Base-by-base conservation (phyloP, 306 rosid species). In the Castanea crenata region DNA sequence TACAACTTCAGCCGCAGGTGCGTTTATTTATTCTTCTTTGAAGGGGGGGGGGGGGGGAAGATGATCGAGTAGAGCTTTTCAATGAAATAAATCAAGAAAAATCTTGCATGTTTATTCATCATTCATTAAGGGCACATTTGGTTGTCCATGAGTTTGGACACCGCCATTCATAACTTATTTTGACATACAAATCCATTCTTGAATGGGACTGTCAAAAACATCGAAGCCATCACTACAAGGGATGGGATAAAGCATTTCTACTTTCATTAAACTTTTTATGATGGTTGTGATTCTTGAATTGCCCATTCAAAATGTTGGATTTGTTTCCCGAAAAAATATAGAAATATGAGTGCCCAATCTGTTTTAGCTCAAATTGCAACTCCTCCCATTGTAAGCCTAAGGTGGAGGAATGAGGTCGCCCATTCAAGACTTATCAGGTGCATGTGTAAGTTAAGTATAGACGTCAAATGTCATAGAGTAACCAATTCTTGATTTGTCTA, bases 1-100 rank as follows among this genome's bases (percentile, higher is more conserved):
- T 93, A 89, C 83, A 83, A 84, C 82, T 91, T 93, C 83, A 85
- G 72, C 84, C 97, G 97, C 84, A 89, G 92, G 97, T 85, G 31
- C 52, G 70, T 52, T 38, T 29, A 18, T 12, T 55, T 18, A 14
- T 31, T 76, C 80, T 55, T 52, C 80, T 55, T 76, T 49, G 56
- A 20, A 10, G 7, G 27, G 2, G 9, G 9, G 0, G 31, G 31
- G 31, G 31, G 31, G 31, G 31, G 31, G 31, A 3, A 27, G 4
- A 9, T 44, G 31, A 34, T 34, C 2, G 41, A 5, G 20, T 20
- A 21, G 16, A 21, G 6, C 56, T 8, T 55, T 68, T 62, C 38
- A 25, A 27, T n/a, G 35, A 62, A 69, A 69, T 4, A 74, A 29
- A 38, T 8, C 31, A 44, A 59, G 61, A 74, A 35, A 55, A 70